Evolutionary conservation across 2,329 filamentous ascomycete species (phyloP), one percentile per base, ranked within the genome.

Genomic region (Escovopsis sp.): DNA sequence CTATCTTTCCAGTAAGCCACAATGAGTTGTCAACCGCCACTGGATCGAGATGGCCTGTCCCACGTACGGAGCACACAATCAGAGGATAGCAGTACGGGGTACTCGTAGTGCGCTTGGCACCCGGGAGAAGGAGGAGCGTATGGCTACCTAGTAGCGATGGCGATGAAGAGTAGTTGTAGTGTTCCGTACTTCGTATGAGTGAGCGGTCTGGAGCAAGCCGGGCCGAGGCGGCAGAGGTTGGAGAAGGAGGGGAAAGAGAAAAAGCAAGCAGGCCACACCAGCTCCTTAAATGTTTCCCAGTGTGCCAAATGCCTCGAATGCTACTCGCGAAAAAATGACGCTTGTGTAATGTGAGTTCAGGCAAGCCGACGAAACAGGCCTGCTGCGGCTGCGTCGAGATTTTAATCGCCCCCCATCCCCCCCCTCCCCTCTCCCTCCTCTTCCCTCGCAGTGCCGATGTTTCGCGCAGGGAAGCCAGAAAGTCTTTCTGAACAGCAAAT

Each of bases 371-470:
- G 34, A 39, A 35, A 40, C 38, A 38, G 41, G 41, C 37, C 45
- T 41, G 47, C 37, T 47, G 45, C 42, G 44, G 44, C 48, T 50
- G 47, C 46, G 48, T 47, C 45, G 48, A 51, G 48, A 44, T 45
- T 46, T 47, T 46, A 46, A 48, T 45, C 45, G 45, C 47, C 48
- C 40, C 32, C 35, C 24, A 10, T 35, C 14, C 34, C 20, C 14
- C 34, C 9, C 3, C 34, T 20, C 12, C 34, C 15, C 34, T 10
- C 13, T 14, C 15, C 15, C 14, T 20, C 34, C 27, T 30, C 9
- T 11, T 30, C 27, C 27, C 8, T 30, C 8, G 27, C 27, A 41
- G 37, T 32, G 40, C 43, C 35, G 40, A 37, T 45, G 44, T 45
- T 40, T 40, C 40, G 43, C 33, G 39, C 42, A 40, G 35, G 39